Percentiles rank a stretch among this genome's conserved stretches.
Conservation (phyloP, 1,284 basidiomycete genomes). For the Cutaneotrichosporon spelunceum region DNA sequence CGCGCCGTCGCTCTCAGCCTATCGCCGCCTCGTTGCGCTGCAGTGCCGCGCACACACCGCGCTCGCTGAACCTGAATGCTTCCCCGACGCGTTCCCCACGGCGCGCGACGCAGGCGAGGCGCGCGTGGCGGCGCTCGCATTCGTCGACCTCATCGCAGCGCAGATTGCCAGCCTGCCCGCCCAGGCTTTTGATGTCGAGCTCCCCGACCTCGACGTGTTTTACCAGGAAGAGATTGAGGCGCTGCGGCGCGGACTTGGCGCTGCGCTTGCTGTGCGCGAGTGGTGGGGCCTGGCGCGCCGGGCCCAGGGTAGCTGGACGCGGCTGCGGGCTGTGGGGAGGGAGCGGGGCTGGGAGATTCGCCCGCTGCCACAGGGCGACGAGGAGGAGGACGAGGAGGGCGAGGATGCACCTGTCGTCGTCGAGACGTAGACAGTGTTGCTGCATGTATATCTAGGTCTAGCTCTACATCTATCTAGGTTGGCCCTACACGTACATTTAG, state of each 20-base stretch:
- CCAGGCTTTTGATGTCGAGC: constrained; percentile 48
- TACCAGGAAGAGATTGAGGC: constrained; percentile 43
- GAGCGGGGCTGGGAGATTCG: constrained; percentile 39
- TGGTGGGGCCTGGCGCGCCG: constrained; percentile 16
- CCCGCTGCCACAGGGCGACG: constrained; percentile 23
- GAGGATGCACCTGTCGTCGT: constrained; percentile 51
- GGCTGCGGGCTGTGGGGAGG: constrained; percentile 18
- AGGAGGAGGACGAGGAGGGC: constrained; percentile 43
- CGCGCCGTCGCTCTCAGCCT: constrained; percentile 48
- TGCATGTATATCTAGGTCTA: no score
- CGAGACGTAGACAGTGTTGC: no score
- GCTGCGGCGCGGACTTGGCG: constrained; percentile 33
- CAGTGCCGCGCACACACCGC: constrained; percentile 37
- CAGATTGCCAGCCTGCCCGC: constrained; percentile 46
- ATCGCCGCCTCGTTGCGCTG: constrained; percentile 50
- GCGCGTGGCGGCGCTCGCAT: constrained; percentile 15
- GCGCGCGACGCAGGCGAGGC: background rate
- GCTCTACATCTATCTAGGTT: no score
- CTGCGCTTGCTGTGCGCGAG: constrained; percentile 13
- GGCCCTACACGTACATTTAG: no score
- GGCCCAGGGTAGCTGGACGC: constrained; percentile 16
- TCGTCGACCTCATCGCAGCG: constrained; percentile 40
- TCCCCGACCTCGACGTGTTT: constrained; percentile 51
- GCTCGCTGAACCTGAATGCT: constrained; percentile 16
- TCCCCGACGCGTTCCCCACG: background rate